These are phyloP conservation scores for Clarireedia homoeocarpa DNA, from an alignment of 2,329 filamentous ascomycete species.

Conservation along the genomic window DNA sequence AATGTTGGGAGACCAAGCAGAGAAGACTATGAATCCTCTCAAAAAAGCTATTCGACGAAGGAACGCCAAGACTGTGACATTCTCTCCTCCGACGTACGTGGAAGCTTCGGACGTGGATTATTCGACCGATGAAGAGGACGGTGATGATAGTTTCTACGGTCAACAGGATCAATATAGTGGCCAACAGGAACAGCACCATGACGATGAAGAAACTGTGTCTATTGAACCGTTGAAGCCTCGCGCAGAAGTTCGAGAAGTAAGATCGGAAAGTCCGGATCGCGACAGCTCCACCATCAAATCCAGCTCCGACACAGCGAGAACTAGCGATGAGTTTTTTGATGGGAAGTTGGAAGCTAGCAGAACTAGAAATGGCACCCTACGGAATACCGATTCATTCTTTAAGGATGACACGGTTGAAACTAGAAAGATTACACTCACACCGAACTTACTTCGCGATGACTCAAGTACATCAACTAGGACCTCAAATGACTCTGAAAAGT, in stretches of 20 bases:
- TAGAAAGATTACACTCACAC: slow-evolving; percentile 94
- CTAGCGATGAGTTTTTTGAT: slow-evolving; percentile 62
- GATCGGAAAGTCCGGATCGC: slow-evolving; percentile 19
- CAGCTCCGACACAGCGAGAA: slow-evolving; percentile 36
- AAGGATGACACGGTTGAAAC: slow-evolving; percentile 93
- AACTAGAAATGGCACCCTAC: slow-evolving; percentile 76
- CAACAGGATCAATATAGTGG: slow-evolving; percentile 39
- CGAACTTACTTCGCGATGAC: slow-evolving; percentile 84
- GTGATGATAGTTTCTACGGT: slow-evolving; percentile 38
- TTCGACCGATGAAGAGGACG: slow-evolving; percentile 57
- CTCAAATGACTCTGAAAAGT: slow-evolving; percentile 39
- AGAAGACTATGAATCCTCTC: slow-evolving; percentile 65
- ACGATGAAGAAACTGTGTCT: slow-evolving; percentile 30
- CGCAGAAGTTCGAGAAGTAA: slow-evolving; percentile 29
- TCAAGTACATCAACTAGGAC: slow-evolving; percentile 34
- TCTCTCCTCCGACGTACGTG: slow-evolving; percentile 62
- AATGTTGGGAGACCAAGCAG: slow-evolving; percentile 62
- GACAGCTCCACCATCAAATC: slow-evolving; percentile 15
- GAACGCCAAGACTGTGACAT: slow-evolving; percentile 65
- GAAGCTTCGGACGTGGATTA: slow-evolving; percentile 67
- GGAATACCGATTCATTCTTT: slow-evolving; percentile 95
- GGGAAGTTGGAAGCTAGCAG: slow-evolving; percentile 47
- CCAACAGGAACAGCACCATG: slow-evolving; percentile 34
- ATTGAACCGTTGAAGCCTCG: slow-evolving; percentile 35
- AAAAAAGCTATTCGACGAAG: slow-evolving; percentile 66